Base-by-base conservation (phyloP, 768 basidiomycete species). In the Lyophyllum semitale region DNA sequence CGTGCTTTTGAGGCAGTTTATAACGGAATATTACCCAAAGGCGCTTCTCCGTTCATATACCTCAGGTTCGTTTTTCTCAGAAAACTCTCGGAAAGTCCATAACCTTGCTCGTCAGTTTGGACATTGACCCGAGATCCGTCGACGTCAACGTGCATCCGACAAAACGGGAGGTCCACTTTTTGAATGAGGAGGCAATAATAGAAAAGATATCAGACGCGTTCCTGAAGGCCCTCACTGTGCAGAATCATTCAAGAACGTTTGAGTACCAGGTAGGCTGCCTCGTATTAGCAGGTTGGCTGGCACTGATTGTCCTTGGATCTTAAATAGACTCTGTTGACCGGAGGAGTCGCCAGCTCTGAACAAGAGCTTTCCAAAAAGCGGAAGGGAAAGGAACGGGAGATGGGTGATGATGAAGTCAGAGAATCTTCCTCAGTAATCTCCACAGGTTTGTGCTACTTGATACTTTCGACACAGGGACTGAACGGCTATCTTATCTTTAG, bases 121-220 rank as follows among this genome's bases (percentile, higher is more conserved):
- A 86, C 38, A 87, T 98, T 61, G 88, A 94, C 57, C 93, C 95
- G 0, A 81, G 84, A 27, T 85, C 89, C 23, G 89, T 99, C 17
- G 97, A 99, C 63, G 95, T 98, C 51, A 99, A 99, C 63, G 94
- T 98, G 8, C 95, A 98, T 67, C 97, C 96, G 0, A 98, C 97
- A 2, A 99, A 99, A 68, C 89, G 91, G 42, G 95, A 98, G 68
- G 94, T 98, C 1, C 92, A 94, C 61, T 98, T 98, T 64, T 70
- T 98, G 46, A 85, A 97, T 58, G 94, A 98, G 68, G 96, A 98
- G 49, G 77, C 73, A 13, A 91, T 98, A 63, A 87, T 87, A 6
- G 86, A 92, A 59, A 76, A 77, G 8, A 85, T 98, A 42, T 84
- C 88, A 13, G 85, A 90, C 63, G 78, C 78, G 1, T 77, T 98